phyloP scores from a whole-genome alignment of 805 yeast species.

The Candida saitoana region DNA sequence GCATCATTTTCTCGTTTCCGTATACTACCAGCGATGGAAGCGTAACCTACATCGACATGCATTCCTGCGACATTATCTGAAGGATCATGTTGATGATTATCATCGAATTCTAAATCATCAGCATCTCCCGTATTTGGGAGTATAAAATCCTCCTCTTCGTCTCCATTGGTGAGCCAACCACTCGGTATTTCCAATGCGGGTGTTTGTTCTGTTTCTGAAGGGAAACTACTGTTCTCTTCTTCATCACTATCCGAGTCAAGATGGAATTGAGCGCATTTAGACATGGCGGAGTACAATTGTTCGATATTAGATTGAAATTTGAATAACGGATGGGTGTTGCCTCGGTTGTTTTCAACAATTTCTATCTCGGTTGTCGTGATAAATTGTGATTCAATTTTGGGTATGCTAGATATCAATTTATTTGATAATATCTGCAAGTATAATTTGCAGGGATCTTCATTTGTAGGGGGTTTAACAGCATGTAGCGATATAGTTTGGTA shows the following conservation, averaged over 20 bases:
- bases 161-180: slow-evolving; percentile 16
- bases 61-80: slow-evolving; percentile 31
- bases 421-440: slow-evolving; percentile 30
- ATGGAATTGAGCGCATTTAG: slow-evolving; percentile 37
- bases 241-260: slow-evolving; percentile 26
- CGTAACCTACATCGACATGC: slow-evolving; percentile 39
- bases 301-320: slow-evolving; percentile 7
- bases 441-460: slow-evolving; percentile 10
- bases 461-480: slow-evolving; percentile 22
- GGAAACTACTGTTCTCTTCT: slow-evolving; percentile 11
- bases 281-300: slow-evolving; percentile 29
- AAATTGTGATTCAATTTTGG: not conserved
- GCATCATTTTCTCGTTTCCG: slow-evolving; percentile 24
- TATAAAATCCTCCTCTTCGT: slow-evolving; percentile 6
- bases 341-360: not conserved
- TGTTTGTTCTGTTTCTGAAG: slow-evolving; percentile 11
- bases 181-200: slow-evolving; percentile 21
- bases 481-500: slow-evolving; percentile 31
- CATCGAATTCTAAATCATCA: slow-evolving; percentile 29
- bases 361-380: slow-evolving; percentile 7
- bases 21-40: slow-evolving; percentile 30
- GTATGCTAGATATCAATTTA: slow-evolving; percentile 10
- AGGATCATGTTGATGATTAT: slow-evolving; percentile 14
- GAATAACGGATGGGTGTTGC: slow-evolving; percentile 10
- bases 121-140: slow-evolving; percentile 30